Percentiles rank a stretch among this genome's conserved stretches.
phyloP scores from a whole-genome alignment of 1,139 yeast species.

The Diutina catenulata region DNA sequence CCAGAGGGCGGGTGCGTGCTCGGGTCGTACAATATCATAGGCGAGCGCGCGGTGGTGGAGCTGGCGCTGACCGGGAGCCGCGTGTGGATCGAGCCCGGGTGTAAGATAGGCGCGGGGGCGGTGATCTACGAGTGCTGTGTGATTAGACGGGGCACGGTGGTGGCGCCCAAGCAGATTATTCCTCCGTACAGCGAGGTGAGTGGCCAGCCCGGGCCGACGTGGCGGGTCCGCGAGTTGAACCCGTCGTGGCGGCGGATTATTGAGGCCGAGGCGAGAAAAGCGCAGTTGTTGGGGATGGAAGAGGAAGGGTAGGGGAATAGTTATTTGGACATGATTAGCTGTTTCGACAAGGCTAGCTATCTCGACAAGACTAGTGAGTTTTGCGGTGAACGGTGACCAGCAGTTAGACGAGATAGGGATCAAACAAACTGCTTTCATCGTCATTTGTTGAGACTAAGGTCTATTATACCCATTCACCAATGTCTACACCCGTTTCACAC shows the following conservation, averaged over 20 bases:
- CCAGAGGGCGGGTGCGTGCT: slow-evolving; percentile 18
- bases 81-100: slow-evolving; percentile 37
- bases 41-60: slow-evolving; percentile 25
- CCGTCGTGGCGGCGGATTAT: slow-evolving; percentile 30
- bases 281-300: slow-evolving; percentile 21
- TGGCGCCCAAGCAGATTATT: slow-evolving; percentile 46
- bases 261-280: slow-evolving; percentile 28
- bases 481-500: too few species aligned
- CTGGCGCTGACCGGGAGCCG: slow-evolving; percentile 47
- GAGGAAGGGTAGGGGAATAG: too few species aligned
- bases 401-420: too few species aligned
- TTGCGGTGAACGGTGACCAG: too few species aligned
- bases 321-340: too few species aligned
- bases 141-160: slow-evolving; percentile 31
- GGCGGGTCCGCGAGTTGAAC: slow-evolving; percentile 20
- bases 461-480: too few species aligned
- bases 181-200: slow-evolving; percentile 50
- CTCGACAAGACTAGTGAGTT: too few species aligned
- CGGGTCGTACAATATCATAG: slow-evolving; percentile 51
- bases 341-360: too few species aligned
- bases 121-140: slow-evolving; percentile 56
- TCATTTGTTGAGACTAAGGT: too few species aligned
- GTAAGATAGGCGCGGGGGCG: slow-evolving; percentile 28
- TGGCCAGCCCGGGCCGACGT: slow-evolving; percentile 24
- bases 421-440: too few species aligned